Evolutionary conservation across 116 monocot genomes (phyloP).

Genomic region (Iris pallida): DNA sequence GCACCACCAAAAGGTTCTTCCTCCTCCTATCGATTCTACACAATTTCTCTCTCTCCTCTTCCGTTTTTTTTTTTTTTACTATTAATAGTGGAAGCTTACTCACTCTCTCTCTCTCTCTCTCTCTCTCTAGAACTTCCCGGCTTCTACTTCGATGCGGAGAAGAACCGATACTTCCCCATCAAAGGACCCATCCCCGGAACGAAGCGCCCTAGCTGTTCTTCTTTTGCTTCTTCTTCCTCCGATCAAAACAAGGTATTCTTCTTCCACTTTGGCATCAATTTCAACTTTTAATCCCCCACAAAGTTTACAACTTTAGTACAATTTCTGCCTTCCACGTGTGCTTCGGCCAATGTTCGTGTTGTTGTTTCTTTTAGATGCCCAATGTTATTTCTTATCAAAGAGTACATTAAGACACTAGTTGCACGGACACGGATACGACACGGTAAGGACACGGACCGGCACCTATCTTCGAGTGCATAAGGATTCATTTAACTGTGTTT

Average conservation of each 20-base stretch:
- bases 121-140: conserved; percentile 61
- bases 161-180: conserved; percentile 82
- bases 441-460: too few relatives aligned
- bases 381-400: too few relatives aligned
- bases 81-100: background rate
- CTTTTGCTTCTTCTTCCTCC: background rate
- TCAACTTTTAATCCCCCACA: background rate
- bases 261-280: background rate
- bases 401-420: too few relatives aligned
- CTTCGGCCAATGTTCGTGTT: too few relatives aligned
- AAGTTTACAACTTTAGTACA: background rate
- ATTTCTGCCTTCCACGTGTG: too few relatives aligned
- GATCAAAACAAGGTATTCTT: conserved; percentile 1
- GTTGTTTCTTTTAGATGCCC: too few relatives aligned
- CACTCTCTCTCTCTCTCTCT: background rate
- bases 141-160: conserved; percentile 68
- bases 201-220: conserved; percentile 19
- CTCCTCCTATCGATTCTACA: background rate
- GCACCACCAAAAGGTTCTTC: conserved; percentile 12
- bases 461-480: too few relatives aligned
- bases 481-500: too few relatives aligned
- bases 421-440: too few relatives aligned
- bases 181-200: conserved; percentile 68
- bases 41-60: background rate
- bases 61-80: background rate